Percentiles rank a stretch among this genome's conserved stretches.
Conservation (phyloP, 1,139 yeast species). For the Kluyveromyces sp. region DNA sequence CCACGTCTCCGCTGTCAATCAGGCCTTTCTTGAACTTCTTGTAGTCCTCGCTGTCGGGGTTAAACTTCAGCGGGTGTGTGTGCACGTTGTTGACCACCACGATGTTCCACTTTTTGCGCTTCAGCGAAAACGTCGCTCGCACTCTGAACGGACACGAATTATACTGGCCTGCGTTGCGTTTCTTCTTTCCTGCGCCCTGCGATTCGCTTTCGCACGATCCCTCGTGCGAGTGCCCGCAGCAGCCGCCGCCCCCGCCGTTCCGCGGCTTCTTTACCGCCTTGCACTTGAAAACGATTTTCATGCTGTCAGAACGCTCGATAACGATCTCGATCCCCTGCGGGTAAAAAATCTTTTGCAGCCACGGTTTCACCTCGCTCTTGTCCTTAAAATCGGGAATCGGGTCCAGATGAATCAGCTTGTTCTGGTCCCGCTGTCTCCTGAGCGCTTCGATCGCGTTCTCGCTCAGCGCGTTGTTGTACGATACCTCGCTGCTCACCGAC, state of each 20-base stretch:
- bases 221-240: not conserved
- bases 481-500: slow-evolving; percentile 5
- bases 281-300: slow-evolving; percentile 65
- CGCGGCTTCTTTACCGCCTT: slow-evolving; percentile 37
- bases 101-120: slow-evolving; percentile 52
- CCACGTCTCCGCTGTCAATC: slow-evolving; percentile 25
- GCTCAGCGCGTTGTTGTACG: slow-evolving; percentile 15
- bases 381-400: slow-evolving; percentile 38
- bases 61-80: slow-evolving; percentile 31
- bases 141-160: slow-evolving; percentile 60
- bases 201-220: slow-evolving; percentile 1
- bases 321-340: slow-evolving; percentile 54
- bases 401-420: slow-evolving; percentile 32
- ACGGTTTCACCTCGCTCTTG: slow-evolving; percentile 54
- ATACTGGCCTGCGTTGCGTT: slow-evolving; percentile 30
- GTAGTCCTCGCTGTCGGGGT: slow-evolving; percentile 31
- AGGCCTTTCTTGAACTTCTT: slow-evolving; percentile 29
- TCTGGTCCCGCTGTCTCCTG: slow-evolving; percentile 22
- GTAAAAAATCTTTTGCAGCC: slow-evolving; percentile 48
- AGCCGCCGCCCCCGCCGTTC: not conserved
- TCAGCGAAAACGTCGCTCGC: slow-evolving; percentile 56
- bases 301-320: slow-evolving; percentile 62
- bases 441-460: slow-evolving; percentile 18
- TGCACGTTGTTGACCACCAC: slow-evolving; percentile 54
- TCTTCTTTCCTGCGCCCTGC: slow-evolving; percentile 22